Evolutionary conservation across 495 filamentous ascomycete genomes (phyloP).

Genomic region (Pyronema domesticum): DNA sequence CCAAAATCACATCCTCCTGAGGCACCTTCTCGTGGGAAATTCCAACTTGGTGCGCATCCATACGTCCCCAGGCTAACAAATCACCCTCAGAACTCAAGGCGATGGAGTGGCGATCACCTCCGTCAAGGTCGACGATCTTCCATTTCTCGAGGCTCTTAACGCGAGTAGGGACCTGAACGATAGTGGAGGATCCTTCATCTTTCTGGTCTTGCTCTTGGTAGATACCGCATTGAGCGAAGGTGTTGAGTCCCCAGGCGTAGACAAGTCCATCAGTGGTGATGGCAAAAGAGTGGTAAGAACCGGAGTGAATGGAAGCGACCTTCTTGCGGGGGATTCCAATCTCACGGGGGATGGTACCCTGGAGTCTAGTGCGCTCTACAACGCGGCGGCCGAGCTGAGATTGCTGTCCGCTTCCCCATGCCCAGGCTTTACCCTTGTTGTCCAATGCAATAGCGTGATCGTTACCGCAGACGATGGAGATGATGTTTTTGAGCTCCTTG

Average conservation of each 20-base stretch:
- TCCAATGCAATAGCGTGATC: conserved; percentile 59
- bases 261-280: conserved; percentile 52
- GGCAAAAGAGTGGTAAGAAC: conserved; percentile 61
- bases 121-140: conserved; percentile 38
- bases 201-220: conserved; percentile 41
- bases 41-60: conserved; percentile 46
- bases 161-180: conserved; percentile 38
- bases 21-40: conserved; percentile 33
- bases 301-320: conserved; percentile 39
- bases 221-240: conserved; percentile 65
- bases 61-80: conserved; percentile 50
- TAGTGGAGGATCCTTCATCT: conserved; percentile 34
- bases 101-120: conserved; percentile 51
- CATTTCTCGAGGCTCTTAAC: conserved; percentile 41
- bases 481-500: conserved; percentile 43
- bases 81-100: conserved; percentile 43
- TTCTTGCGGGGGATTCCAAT: conserved; percentile 47
- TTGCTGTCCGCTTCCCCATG: conserved; percentile 59
- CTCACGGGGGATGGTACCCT: conserved; percentile 48
- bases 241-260: conserved; percentile 77
- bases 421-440: conserved; percentile 43
- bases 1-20: conserved; percentile 39
- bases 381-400: conserved; percentile 56
- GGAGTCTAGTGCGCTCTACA: conserved; percentile 40
- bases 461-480: conserved; percentile 39